A percentile compares a stretch with the other conserved stretches of the same genome.
These are phyloP conservation scores for Xerocomus nothofagi DNA, from an alignment of 1,284 basidiomycete species.

Conservation along the genomic window DNA sequence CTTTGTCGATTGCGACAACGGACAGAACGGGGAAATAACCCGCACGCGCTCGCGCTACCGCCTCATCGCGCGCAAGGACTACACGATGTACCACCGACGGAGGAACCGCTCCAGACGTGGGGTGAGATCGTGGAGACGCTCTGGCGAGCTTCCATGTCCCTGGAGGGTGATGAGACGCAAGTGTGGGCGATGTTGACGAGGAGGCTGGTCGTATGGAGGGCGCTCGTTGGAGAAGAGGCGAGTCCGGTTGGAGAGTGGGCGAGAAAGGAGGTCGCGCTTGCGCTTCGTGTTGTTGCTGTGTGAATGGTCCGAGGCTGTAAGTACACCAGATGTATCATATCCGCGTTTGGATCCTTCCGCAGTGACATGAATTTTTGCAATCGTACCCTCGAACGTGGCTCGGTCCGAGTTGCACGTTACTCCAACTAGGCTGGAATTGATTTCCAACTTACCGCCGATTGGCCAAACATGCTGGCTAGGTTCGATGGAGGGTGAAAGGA, in stretches of 20 bases:
- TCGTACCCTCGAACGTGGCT: no score
- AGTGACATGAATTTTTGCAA: no score
- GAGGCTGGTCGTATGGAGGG: slow-evolving; percentile 1
- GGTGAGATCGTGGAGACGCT: slow-evolving; percentile 54
- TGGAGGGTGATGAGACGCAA: slow-evolving; percentile 16
- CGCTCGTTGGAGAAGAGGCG: slow-evolving; percentile 38
- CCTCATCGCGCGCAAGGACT: slow-evolving; percentile 45
- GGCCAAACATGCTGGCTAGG: no score
- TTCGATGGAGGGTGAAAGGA: no score
- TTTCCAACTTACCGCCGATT: no score
- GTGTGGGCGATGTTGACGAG: neutral
- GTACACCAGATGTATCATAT: no score
- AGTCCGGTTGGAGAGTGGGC: slow-evolving; percentile 51
- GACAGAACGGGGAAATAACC: neutral
- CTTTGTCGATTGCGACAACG: neutral
- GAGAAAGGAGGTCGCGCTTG: slow-evolving; percentile 29
- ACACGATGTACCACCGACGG: slow-evolving; percentile 33
- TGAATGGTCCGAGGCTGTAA: neutral
- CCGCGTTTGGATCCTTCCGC: no score
- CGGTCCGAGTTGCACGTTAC: no score
- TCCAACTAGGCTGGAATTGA: no score
- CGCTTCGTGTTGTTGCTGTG: neutral
- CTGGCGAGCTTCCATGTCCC: slow-evolving; percentile 35
- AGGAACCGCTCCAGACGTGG: slow-evolving; percentile 44
- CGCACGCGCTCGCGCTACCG: slow-evolving; percentile 11